Percentiles rank a stretch among this genome's conserved stretches.
Evolutionary conservation across 306 rosid species (phyloP).

Genomic region (Calophaca sinica): DNA sequence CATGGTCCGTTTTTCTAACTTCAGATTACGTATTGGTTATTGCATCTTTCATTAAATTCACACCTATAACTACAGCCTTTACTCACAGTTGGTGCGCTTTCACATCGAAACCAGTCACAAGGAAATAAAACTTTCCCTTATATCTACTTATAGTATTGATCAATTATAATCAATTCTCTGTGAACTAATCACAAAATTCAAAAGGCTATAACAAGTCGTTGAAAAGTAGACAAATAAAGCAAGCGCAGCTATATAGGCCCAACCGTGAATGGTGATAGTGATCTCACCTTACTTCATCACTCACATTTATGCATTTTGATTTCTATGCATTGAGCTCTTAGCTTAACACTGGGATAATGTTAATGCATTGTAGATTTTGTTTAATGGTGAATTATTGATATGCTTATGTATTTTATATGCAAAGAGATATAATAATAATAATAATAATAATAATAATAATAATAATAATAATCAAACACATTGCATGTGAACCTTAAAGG

Average conservation of each 20-base stretch:
- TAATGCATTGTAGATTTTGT: not conserved
- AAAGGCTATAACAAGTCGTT: slow-evolving; percentile 39
- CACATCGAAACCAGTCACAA: slow-evolving; percentile 38
- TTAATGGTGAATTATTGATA: too few relatives aligned
- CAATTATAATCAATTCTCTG: slow-evolving; percentile 9
- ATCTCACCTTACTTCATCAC: slow-evolving; percentile 2
- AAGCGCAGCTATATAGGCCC: slow-evolving; percentile 33
- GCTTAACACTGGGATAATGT: not conserved
- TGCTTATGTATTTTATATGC: too few relatives aligned
- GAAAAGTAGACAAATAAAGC: slow-evolving; percentile 38
- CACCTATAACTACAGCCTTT: slow-evolving; percentile 47
- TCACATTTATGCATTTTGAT: slow-evolving; percentile 36
- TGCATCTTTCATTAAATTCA: slow-evolving; percentile 43
- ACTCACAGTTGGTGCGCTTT: slow-evolving; percentile 47
- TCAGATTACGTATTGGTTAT: slow-evolving; percentile 26
- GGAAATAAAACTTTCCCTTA: slow-evolving; percentile 35
- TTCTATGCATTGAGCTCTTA: not conserved
- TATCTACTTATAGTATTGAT: not conserved
- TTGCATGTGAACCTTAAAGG: too few relatives aligned
- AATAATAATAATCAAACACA: too few relatives aligned
- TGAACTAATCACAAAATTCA: slow-evolving; percentile 37
- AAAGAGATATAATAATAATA: too few relatives aligned
- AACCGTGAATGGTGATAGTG: slow-evolving; percentile 12
- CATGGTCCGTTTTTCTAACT: slow-evolving; percentile 21
- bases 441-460: too few relatives aligned